Evolutionary conservation across 140 eudicot genomes (phyloP).

Genomic region (Erigeron philadelphicus): DNA sequence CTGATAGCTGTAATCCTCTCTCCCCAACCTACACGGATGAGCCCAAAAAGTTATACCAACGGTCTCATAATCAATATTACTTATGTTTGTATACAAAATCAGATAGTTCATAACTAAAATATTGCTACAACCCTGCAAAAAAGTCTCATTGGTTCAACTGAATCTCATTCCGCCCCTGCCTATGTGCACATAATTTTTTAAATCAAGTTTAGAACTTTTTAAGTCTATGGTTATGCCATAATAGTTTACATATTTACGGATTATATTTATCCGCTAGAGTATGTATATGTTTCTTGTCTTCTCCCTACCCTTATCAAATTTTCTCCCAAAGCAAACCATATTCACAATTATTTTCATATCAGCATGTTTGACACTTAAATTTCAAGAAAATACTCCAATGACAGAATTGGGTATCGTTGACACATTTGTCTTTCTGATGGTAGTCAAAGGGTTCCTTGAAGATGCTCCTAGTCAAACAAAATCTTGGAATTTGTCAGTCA

Average conservation of each 20-base stretch:
- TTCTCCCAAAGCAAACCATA: background rate
- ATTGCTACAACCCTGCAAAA: background rate
- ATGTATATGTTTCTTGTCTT: background rate
- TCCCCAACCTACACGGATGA: conserved; percentile 62
- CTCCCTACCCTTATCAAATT: background rate
- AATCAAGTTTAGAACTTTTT: background rate
- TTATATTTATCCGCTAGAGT: background rate
- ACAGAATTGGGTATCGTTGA: background rate
- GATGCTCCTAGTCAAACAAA: conserved; percentile 29
- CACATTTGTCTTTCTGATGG: conserved; percentile 16
- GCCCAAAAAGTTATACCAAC: background rate
- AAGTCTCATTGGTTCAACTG: too few species aligned
- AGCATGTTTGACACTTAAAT: conserved; percentile 19
- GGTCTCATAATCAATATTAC: background rate
- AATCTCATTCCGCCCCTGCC: too few species aligned
- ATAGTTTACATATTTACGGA: background rate
- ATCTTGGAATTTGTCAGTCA: conserved; percentile 32
- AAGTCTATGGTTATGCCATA: background rate
- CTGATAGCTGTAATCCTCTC: conserved; percentile 81
- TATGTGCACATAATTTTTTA: background rate
- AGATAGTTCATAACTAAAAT: background rate
- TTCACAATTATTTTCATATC: background rate
- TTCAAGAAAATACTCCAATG: background rate
- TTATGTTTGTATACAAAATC: background rate
- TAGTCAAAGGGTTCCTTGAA: conserved; percentile 29